These are phyloP conservation scores for Teunomyces stri DNA, from an alignment of 805 yeast species.

Conservation along the genomic window DNA sequence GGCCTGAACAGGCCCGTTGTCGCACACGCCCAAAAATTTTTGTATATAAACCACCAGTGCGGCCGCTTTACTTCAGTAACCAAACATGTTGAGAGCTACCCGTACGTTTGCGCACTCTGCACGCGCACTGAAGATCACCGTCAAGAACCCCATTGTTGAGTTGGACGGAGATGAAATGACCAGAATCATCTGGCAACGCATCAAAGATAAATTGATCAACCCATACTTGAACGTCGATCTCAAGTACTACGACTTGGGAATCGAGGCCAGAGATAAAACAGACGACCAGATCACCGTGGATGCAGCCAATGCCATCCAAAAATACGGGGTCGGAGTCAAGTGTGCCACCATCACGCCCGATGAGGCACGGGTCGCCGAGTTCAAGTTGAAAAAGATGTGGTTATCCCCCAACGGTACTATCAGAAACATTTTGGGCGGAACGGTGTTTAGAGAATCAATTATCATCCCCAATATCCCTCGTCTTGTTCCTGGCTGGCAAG, in stretches of 20 bases:
- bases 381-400: slow-evolving; percentile 94
- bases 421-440: slow-evolving; percentile 93
- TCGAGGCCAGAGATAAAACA: slow-evolving; percentile 82
- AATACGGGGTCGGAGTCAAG: slow-evolving; percentile 91
- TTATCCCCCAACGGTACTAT: slow-evolving; percentile 95
- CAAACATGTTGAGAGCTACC: slow-evolving; percentile 3
- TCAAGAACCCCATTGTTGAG: slow-evolving; percentile 87
- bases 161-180: slow-evolving; percentile 99
- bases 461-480: slow-evolving; percentile 87
- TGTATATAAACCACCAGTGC: not conserved
- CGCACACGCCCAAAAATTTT: not conserved
- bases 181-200: slow-evolving; percentile 90
- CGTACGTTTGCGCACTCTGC: slow-evolving; percentile 6
- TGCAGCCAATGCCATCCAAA: slow-evolving; percentile 84
- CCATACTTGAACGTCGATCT: slow-evolving; percentile 87
- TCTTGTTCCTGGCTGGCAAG: slow-evolving; percentile 86
- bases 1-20: not conserved
- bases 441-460: slow-evolving; percentile 96
- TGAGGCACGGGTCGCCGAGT: slow-evolving; percentile 92
- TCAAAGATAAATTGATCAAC: slow-evolving; percentile 77
- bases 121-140: slow-evolving; percentile 51
- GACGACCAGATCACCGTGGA: slow-evolving; percentile 86
- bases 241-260: slow-evolving; percentile 88
- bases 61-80: not conserved
- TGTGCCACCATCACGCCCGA: slow-evolving; percentile 99